Evolutionary conservation across 331 rosid species (phyloP), one percentile per base, ranked within the genome.

Genomic region (Spiraea crenata): DNA sequence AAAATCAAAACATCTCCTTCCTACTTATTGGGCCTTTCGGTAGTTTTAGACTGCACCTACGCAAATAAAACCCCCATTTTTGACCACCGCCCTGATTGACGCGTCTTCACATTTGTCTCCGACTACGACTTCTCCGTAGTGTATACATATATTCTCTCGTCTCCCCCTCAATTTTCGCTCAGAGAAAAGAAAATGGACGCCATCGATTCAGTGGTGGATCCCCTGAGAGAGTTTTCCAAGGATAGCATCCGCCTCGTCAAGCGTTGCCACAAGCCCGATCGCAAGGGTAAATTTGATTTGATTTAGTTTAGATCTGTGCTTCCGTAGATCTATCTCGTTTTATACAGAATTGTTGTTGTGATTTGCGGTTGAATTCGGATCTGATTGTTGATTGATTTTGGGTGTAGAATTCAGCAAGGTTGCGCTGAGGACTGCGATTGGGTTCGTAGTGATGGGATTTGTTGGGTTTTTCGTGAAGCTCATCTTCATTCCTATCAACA

Each of bases 401-500:
- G 45, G 13, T 69, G 57, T 14, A 70, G 74, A 70, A 46, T 70
- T 70, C 66, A 44, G 66, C 37, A 70, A 70, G 57, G 74, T 70
- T 7, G 74, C 74, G 57, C 74, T 70, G 3, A 65, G 74, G 13
- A 72, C 76, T 3, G 69, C 76, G 50, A 72, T 72, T 13, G 68
- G 76, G 38, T 72, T 71, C 67, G 60, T 71, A 0, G 76, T 71
- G 41, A 71, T 60, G 76, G 76, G 76, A n/a, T 71, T 72, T 60
- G 76, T 72, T 16, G 76, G 68, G 7, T 72, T 72, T n/a, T 72
- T 72, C 68, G 76, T 72, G n/a, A 72, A 72, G 76, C 76, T 72
- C 15, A 72, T 46, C 69, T 72, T 72, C 76, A 72, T 72, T 25
- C 76, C 76, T 37, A 72, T 72, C 51, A 72, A 72, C 68, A 72